Evolutionary conservation across 129 eudicot genomes (phyloP).

Genomic region (Sambucus nigra): DNA sequence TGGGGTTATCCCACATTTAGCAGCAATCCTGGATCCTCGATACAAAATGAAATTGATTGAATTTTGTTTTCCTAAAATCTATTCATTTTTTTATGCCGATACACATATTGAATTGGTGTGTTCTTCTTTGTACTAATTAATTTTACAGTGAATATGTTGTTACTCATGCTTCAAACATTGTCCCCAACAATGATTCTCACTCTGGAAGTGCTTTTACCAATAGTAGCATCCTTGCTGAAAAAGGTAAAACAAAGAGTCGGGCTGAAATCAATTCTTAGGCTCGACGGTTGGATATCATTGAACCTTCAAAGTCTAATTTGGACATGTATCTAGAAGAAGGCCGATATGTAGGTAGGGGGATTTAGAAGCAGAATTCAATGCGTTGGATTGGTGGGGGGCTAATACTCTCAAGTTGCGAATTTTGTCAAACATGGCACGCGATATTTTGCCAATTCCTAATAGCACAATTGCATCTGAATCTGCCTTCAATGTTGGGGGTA

Average conservation of each 20-base stretch:
- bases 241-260: background rate
- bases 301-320: background rate
- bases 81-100: background rate
- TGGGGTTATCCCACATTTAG: no score
- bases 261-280: background rate
- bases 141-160: background rate
- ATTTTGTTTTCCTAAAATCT: constrained; percentile 5
- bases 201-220: background rate
- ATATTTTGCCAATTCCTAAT: background rate
- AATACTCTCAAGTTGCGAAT: background rate
- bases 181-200: background rate
- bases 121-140: background rate
- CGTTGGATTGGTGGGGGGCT: background rate
- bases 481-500: constrained; percentile 1
- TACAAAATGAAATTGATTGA: background rate
- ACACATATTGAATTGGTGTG: background rate
- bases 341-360: background rate
- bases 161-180: background rate
- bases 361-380: background rate
- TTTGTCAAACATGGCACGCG: constrained; percentile 1
- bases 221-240: background rate
- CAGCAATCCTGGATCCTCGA: background rate
- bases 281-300: background rate
- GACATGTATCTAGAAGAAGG: constrained; percentile 8
- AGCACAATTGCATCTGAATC: constrained; percentile 3